These are phyloP conservation scores for Cercospora zeae-maydis DNA, from an alignment of 2,329 filamentous ascomycete species.

Conservation along the genomic window DNA sequence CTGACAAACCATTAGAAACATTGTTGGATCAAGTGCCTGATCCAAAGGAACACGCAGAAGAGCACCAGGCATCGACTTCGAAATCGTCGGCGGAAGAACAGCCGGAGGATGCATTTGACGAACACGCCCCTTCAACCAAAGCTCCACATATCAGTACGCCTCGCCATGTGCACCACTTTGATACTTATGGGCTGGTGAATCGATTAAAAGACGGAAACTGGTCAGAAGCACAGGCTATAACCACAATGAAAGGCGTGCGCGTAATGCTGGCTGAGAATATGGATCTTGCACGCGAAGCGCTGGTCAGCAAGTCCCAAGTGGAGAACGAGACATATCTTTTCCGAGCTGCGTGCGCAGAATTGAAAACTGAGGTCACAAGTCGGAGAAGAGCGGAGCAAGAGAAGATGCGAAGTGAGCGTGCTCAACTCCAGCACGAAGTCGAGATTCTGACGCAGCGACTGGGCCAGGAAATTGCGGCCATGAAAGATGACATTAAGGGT, in stretches of 20 bases:
- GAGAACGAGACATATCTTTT: constrained; percentile 95
- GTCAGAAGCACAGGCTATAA: constrained; percentile 69
- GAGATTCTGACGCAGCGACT: constrained; percentile 84
- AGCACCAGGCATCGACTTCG: constrained; percentile 12
- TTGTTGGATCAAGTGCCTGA: constrained; percentile 32
- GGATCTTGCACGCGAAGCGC: constrained; percentile 69
- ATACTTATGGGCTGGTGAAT: constrained; percentile 85
- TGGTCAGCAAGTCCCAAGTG: constrained; percentile 87
- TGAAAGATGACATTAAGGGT: constrained; percentile 89
- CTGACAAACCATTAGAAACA: constrained; percentile 29
- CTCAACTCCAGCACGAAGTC: constrained; percentile 87
- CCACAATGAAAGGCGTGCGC: constrained; percentile 88
- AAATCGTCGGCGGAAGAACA: constrained; percentile 25
- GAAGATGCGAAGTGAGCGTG: constrained; percentile 75
- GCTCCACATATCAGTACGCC: constrained; percentile 62
- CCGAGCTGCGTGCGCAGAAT: constrained; percentile 85
- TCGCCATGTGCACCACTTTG: constrained; percentile 92
- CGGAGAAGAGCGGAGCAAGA: constrained; percentile 74
- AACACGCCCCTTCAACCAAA: constrained; percentile 52
- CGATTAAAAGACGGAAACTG: constrained; percentile 71
- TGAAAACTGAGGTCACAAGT: constrained; percentile 80
- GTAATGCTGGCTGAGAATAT: constrained; percentile 73
- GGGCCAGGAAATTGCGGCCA: constrained; percentile 72
- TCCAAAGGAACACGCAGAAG: constrained; percentile 23
- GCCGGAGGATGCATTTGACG: constrained; percentile 25